These are phyloP conservation scores for Knoxdaviesia capensis DNA, from an alignment of 2,329 filamentous ascomycete species.

Conservation along the genomic window DNA sequence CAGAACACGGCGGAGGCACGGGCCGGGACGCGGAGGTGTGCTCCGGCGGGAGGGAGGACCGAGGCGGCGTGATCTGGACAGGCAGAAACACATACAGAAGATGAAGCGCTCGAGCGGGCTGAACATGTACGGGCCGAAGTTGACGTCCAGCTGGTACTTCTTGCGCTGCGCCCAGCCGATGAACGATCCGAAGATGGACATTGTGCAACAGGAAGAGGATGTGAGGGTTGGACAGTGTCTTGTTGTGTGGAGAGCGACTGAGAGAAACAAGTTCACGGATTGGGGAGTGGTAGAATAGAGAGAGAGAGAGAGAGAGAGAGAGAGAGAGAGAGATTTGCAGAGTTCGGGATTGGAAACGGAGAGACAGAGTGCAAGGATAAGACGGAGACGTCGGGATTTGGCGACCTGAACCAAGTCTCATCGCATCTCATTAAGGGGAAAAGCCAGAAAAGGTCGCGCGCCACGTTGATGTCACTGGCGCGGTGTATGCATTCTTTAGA, in stretches of 20 bases:
- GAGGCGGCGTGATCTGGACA: too few relatives aligned
- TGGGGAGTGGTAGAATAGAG: not conserved
- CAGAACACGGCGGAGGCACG: not conserved
- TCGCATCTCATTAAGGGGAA: too few relatives aligned
- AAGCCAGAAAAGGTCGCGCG: too few relatives aligned
- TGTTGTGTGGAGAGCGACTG: not conserved
- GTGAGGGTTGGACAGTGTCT: not conserved
- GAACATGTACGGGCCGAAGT: slow-evolving; percentile 91
- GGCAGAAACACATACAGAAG: slow-evolving; percentile 50
- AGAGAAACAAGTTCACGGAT: not conserved
- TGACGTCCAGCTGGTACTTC: slow-evolving; percentile 96
- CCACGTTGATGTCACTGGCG: too few relatives aligned
- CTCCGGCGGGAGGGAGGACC: too few relatives aligned
- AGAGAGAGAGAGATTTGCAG: not conserved
- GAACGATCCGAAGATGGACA: slow-evolving; percentile 28
- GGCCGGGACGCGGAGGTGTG: too few relatives aligned
- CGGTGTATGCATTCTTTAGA: too few relatives aligned
- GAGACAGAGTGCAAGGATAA: too few relatives aligned
- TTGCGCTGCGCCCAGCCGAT: slow-evolving; percentile 83
- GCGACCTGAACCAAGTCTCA: too few relatives aligned
- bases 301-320: not conserved
- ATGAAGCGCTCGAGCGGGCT: slow-evolving; percentile 91
- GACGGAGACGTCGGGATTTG: too few relatives aligned
- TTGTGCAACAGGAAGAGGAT: slow-evolving; percentile 5
- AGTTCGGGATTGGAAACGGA: not conserved